A percentile compares a stretch with the other conserved stretches of the same genome.
phyloP scores from a whole-genome alignment of 1,139 yeast genomes.

The Kodamaea sp. region DNA sequence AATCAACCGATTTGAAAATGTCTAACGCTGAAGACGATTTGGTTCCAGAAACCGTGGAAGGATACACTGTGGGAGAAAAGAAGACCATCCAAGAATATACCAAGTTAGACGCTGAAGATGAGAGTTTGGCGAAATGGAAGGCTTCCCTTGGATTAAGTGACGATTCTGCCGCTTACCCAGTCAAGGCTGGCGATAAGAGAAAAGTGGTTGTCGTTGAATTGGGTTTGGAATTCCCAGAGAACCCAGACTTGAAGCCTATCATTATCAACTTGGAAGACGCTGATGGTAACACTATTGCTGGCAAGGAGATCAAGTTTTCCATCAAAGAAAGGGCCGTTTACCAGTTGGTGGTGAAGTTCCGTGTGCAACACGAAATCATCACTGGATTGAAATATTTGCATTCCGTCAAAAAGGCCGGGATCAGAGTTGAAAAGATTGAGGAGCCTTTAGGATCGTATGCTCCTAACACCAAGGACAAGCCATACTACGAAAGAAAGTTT shows the following conservation, averaged over 20 bases:
- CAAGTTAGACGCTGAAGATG: conserved; percentile 86
- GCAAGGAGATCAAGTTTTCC: conserved; percentile 59
- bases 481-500: conserved; percentile 73
- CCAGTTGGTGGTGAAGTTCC: conserved; percentile 71
- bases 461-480: conserved; percentile 83
- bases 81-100: conserved; percentile 86
- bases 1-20: too few relatives aligned
- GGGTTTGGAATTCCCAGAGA: conserved; percentile 63
- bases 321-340: conserved; percentile 81
- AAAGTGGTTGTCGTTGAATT: conserved; percentile 79
- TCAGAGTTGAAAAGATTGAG: conserved; percentile 81
- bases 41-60: conserved; percentile 62
- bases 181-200: conserved; percentile 69
- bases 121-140: conserved; percentile 90
- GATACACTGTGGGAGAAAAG: conserved; percentile 80
- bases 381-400: conserved; percentile 89
- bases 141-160: conserved; percentile 75
- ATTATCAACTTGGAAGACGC: conserved; percentile 64
- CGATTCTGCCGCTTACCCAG: conserved; percentile 59
- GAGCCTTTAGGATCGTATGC: conserved; percentile 91
- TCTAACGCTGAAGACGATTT: conserved; percentile 53
- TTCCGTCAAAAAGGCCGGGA: conserved; percentile 82
- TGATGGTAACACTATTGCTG: conserved; percentile 48
- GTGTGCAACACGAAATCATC: conserved; percentile 87
- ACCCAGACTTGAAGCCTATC: conserved; percentile 59